phyloP scores from a whole-genome alignment of 1,284 basidiomycete genomes.

The Cryptococcus wingfieldii region DNA sequence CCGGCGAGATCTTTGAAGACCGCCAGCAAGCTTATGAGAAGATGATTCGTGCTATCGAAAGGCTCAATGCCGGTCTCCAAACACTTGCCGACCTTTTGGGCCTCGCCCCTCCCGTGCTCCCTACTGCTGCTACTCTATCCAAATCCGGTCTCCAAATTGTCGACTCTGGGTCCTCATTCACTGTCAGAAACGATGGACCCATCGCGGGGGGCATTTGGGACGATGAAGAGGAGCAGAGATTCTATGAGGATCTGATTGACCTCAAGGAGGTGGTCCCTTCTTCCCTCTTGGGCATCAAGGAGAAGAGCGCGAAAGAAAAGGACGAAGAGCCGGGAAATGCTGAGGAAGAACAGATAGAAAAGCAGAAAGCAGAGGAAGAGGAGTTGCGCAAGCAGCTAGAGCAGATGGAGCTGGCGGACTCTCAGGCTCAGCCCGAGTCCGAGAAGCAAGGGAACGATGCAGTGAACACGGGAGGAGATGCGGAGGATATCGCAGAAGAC shows the following conservation, averaged over 20 bases:
- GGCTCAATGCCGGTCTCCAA: constrained; percentile 77
- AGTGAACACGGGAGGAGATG: constrained; percentile 1
- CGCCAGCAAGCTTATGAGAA: constrained; percentile 97
- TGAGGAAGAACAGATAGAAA: constrained; percentile 28
- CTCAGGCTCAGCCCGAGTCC: not conserved
- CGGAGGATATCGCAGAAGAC: constrained; percentile 13
- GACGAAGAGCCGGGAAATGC: constrained; percentile 24
- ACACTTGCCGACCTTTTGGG: constrained; percentile 84
- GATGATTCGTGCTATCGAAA: constrained; percentile 93
- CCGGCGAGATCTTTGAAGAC: constrained; percentile 98
- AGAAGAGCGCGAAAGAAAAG: constrained; percentile 26
- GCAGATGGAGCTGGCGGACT: constrained; percentile 29
- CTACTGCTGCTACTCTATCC: constrained; percentile 58
- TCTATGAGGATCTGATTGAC: constrained; percentile 91
- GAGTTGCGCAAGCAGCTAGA: constrained; percentile 50
- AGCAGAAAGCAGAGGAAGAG: constrained; percentile 51
- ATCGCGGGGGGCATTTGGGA: constrained; percentile 85
- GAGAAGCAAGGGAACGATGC: not conserved
- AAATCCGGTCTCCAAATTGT: constrained; percentile 51
- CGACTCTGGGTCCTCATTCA: constrained; percentile 49
- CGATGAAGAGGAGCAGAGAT: constrained; percentile 91
- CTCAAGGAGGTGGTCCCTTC: constrained; percentile 86
- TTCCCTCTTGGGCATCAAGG: constrained; percentile 77
- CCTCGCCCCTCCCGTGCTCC: constrained; percentile 72
- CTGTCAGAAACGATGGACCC: constrained; percentile 57